These are phyloP conservation scores for Phalaenopsis hybrid DNA, from an alignment of 116 monocot species.

Conservation along the genomic window DNA sequence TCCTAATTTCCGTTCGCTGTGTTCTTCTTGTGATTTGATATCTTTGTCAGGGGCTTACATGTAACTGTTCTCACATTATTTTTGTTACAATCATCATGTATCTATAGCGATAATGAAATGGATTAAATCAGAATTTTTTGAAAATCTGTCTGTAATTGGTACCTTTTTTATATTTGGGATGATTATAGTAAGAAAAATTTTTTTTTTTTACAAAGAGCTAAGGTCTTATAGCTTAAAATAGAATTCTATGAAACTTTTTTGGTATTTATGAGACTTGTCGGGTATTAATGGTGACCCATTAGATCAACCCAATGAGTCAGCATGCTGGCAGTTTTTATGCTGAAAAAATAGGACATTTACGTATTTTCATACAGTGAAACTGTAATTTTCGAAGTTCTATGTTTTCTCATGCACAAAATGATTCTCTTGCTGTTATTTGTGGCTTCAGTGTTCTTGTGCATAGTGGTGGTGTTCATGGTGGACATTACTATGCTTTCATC, in stretches of 20 bases:
- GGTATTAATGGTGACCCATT: not conserved
- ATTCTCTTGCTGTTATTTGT: not conserved
- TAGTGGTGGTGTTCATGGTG: constrained; percentile 57
- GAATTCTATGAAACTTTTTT: not conserved
- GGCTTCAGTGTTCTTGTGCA: constrained; percentile 47
- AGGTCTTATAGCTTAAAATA: not conserved
- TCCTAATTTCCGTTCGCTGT: not conserved
- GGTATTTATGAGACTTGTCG: too few relatives aligned
- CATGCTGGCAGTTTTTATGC: not conserved
- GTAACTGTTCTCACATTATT: not conserved
- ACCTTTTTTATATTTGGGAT: not conserved
- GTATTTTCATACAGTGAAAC: not conserved
- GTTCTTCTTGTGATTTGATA: not conserved
- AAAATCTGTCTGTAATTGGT: not conserved
- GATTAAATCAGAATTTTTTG: not conserved
- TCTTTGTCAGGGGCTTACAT: not conserved
- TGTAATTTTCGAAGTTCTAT: not conserved
- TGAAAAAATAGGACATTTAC: not conserved
- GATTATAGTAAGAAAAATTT: not conserved
- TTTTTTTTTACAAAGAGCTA: not conserved
- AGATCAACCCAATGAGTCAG: not conserved
- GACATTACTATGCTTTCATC: constrained; percentile 56
- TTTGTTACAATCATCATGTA: not conserved
- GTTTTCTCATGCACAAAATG: not conserved
- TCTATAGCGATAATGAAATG: not conserved